These are phyloP conservation scores for Arthrobotrys pseudoclavata DNA, from an alignment of 2,329 filamentous ascomycete genomes.

Conservation along the genomic window DNA sequence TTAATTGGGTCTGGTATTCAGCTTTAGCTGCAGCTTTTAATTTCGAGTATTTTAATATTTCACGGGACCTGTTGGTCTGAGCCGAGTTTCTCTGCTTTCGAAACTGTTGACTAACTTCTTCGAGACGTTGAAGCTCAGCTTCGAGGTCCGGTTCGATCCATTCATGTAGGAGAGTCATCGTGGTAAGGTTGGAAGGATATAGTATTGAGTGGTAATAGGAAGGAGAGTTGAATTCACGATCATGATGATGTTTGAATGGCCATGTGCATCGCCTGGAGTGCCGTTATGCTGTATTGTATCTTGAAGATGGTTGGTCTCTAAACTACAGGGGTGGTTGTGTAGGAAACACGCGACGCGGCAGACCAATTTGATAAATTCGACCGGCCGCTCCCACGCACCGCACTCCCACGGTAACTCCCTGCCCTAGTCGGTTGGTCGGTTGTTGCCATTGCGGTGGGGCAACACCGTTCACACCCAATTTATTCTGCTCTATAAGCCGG, in stretches of 20 bases:
- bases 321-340: too few species aligned
- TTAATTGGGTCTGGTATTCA: neutral
- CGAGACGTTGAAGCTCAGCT: conserved; percentile 33
- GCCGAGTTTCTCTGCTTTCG: conserved; percentile 1
- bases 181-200: neutral
- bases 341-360: conserved; percentile 15
- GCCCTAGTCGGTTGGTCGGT: neutral
- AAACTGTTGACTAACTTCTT: conserved; percentile 1
- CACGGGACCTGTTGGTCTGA: neutral
- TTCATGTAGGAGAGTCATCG: conserved; percentile 40
- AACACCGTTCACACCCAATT: neutral
- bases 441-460: neutral
- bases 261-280: too few species aligned
- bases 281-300: too few species aligned
- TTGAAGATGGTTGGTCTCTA: neutral
- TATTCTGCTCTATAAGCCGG: too few species aligned
- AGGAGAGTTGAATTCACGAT: neutral
- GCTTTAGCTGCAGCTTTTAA: neutral
- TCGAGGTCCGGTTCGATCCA: conserved; percentile 47
- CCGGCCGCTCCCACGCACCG: neutral
- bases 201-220: neutral
- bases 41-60: neutral
- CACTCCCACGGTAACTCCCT: neutral
- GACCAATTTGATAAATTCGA: neutral
- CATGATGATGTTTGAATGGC: neutral